Base-by-base conservation (phyloP, 495 filamentous ascomycete species). In the Penicillium salamii region DNA sequence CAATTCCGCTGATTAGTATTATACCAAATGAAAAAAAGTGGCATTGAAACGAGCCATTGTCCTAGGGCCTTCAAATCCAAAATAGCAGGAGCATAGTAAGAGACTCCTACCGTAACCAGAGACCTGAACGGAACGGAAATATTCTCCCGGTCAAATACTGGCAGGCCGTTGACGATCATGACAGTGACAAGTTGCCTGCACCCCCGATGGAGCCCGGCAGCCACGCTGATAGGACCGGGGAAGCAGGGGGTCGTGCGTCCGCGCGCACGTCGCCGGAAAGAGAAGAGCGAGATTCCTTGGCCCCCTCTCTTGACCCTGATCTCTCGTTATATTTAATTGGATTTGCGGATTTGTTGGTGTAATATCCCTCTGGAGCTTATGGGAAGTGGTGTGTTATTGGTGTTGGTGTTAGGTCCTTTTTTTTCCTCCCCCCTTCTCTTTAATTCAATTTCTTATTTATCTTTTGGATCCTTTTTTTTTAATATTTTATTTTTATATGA, bases 181-280 rank as follows among this genome's bases (percentile, higher is more conserved):
- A 26, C 29, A 32, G 29, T 59, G 56, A 52, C 50, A 57, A 52
- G 46, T 58, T 45, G 43, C 35, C 57, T 58, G 48, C 44, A 48
- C 43, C 33, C 23, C 18, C 13, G 38, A 53, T 54, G 58, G 60
- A 57, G 49, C 56, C 62, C 41, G 43, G 9, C 32, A 28, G 12
- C 8, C 17, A 18, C 38, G 23, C 46, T 68, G 61, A 74, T 74
- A 70, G 60, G 68, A 28, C 56, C 70, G 70, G 66, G 70, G 70
- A 69, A 69, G 55, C 61, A 67, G 58, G 68, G 65, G 62, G 55
- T 48, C 52, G 46, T 55, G 46, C 52, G 51, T 56, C 69, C 69
- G 68, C 61, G 53, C 52, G 58, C 70, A 69, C 39, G 60, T 70
- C 70, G 70, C 67, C 65, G 61, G 46, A 74, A 69, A 67, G 51